These are phyloP conservation scores for Quaeritorhiza haematococci DNA, from an alignment of 371 early-diverging fungal species.

Conservation along the genomic window DNA sequence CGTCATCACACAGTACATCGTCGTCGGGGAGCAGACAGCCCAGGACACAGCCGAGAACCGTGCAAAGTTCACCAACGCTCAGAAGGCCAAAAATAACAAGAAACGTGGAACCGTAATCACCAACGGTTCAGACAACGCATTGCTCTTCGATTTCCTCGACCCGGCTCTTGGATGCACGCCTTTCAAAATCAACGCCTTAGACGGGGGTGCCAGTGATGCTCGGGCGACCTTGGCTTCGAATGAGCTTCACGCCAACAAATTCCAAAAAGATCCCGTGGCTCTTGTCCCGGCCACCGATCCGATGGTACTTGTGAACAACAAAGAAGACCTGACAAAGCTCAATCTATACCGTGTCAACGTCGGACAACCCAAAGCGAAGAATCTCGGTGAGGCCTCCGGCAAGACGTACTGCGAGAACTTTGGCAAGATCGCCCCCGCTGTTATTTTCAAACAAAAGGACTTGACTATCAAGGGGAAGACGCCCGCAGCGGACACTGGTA, in stretches of 20 bases:
- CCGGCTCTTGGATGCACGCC: constrained; percentile 30
- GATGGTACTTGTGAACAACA: constrained; percentile 22
- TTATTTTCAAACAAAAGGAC: too few relatives aligned
- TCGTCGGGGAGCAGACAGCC: constrained; percentile 9
- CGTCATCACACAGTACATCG: constrained; percentile 24
- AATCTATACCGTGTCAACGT: constrained; percentile 27
- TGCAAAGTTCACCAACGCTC: constrained; percentile 10
- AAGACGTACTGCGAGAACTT: constrained; percentile 27
- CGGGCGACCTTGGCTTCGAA: constrained; percentile 18
- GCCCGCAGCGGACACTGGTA: too few relatives aligned
- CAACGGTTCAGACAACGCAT: constrained; percentile 32
- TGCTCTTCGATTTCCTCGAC: constrained; percentile 17
- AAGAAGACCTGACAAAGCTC: constrained; percentile 12
- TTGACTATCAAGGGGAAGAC: too few relatives aligned
- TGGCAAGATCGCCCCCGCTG: constrained; percentile 11
- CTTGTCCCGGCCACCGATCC: constrained; percentile 31
- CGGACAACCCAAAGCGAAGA: constrained; percentile 12
- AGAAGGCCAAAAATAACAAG: not conserved
- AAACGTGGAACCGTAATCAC: not conserved
- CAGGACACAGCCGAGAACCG: constrained; percentile 20
- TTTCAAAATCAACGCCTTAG: constrained; percentile 5
- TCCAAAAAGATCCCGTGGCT: constrained; percentile 23
- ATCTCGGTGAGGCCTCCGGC: constrained; percentile 6
- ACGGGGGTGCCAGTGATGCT: not conserved
- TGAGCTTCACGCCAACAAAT: constrained; percentile 25